These are phyloP conservation scores for Aspergillus puulaauensis DNA, from an alignment of 2,329 filamentous ascomycete genomes.

Conservation along the genomic window DNA sequence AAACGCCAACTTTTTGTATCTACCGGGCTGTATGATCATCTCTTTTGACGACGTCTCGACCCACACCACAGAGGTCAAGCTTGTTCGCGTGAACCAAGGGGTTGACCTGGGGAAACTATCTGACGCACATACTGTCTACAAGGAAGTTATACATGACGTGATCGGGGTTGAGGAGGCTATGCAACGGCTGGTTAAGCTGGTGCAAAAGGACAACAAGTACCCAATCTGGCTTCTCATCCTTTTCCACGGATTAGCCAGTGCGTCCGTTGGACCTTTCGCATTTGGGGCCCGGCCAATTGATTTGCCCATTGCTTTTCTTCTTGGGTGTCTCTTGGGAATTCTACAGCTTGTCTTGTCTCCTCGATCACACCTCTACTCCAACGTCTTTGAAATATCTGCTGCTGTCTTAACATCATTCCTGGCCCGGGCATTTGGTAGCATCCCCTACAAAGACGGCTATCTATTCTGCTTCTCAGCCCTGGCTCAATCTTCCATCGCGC, in stretches of 20 bases:
- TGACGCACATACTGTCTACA: constrained; percentile 50
- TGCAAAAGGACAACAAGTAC: constrained; percentile 57
- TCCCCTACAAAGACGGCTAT: constrained; percentile 47
- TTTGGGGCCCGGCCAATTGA: constrained; percentile 78
- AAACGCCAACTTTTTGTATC: constrained; percentile 85
- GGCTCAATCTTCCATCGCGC: constrained; percentile 70
- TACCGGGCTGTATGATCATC: constrained; percentile 93
- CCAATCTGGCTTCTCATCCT: constrained; percentile 58
- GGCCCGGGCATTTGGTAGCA: constrained; percentile 67
- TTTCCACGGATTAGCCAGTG: constrained; percentile 74
- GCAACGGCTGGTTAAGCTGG: constrained; percentile 54
- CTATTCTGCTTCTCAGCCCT: constrained; percentile 72
- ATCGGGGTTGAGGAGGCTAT: constrained; percentile 50
- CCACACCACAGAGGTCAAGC: constrained; percentile 49
- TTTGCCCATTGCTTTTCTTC: constrained; percentile 72
- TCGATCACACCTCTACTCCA: constrained; percentile 66
- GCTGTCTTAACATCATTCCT: constrained; percentile 69
- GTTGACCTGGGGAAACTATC: constrained; percentile 47
- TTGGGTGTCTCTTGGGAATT: constrained; percentile 72
- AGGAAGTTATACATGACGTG: constrained; percentile 50
- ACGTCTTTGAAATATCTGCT: constrained; percentile 66
- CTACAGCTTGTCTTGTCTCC: constrained; percentile 76
- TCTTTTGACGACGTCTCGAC: constrained; percentile 67
- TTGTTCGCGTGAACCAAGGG: constrained; percentile 45
- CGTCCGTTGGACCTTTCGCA: constrained; percentile 75